phyloP scores from a whole-genome alignment of 1,284 basidiomycete species.

The Mycosarcoma mackinlayi region DNA sequence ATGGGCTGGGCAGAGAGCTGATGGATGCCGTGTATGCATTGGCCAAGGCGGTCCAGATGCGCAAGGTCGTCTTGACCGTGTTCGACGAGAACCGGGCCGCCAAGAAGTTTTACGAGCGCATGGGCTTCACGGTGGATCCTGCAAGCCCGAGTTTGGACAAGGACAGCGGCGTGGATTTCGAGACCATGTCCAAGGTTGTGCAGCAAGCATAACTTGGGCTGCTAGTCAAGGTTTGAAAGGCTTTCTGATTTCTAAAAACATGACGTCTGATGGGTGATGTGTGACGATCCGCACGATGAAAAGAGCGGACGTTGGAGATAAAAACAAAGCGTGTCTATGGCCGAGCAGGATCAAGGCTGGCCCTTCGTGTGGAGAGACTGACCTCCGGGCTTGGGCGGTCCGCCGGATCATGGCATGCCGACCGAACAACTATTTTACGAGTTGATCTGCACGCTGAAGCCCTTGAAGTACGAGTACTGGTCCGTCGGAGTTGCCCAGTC shows the following conservation, averaged over 20 bases:
- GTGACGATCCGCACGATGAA: background rate
- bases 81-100: conserved; percentile 37
- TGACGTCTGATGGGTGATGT: too few species aligned
- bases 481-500: conserved; percentile 45
- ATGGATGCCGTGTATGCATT: conserved; percentile 27
- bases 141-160: conserved; percentile 17
- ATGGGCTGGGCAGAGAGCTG: conserved; percentile 34
- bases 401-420: too few species aligned
- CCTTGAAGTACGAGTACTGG: conserved; percentile 42
- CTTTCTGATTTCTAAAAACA: too few species aligned
- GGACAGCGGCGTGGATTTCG: conserved; percentile 20
- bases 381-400: too few species aligned
- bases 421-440: too few species aligned
- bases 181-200: conserved; percentile 35
- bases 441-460: conserved; percentile 39
- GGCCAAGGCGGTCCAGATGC: conserved; percentile 7
- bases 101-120: conserved; percentile 25
- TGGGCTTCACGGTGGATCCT: conserved; percentile 71
- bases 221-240: too few species aligned
- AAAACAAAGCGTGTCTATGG: too few species aligned
- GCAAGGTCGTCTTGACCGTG: conserved; percentile 47
- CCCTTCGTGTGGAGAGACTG: too few species aligned
- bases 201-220: too few species aligned
- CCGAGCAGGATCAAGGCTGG: too few species aligned
- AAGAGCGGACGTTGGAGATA: background rate